Percentiles rank a stretch among this genome's conserved stretches.
phyloP scores from a whole-genome alignment of 192 early-diverging fungal species.

The Backusella psychrophila region DNA sequence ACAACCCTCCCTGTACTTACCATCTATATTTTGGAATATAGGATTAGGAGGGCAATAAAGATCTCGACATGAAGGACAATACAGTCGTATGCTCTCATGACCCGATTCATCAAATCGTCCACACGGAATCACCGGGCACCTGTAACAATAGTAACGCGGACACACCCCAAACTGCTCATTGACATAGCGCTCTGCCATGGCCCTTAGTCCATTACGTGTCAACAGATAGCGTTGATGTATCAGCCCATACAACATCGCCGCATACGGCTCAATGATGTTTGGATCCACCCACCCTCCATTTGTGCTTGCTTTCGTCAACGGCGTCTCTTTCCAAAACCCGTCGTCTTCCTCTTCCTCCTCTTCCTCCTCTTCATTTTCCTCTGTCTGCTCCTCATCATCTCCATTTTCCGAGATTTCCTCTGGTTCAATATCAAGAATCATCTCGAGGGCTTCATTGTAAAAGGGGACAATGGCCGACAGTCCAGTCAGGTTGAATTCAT shows the following conservation, averaged over 20 bases:
- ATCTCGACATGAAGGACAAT: constrained; percentile 77
- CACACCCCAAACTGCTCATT: constrained; percentile 74
- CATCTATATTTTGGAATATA: constrained; percentile 66
- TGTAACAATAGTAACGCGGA: constrained; percentile 67
- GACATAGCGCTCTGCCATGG: constrained; percentile 81
- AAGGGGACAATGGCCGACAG: constrained; percentile 78
- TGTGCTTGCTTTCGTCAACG: background rate
- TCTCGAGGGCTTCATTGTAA: constrained; percentile 92
- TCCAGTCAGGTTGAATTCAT: constrained; percentile 98
- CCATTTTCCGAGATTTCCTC: constrained; percentile 23
- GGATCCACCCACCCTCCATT: constrained; percentile 6
- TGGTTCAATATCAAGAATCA: constrained; percentile 87
- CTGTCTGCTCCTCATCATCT: constrained; percentile 25
- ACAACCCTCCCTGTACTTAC: constrained; percentile 28
- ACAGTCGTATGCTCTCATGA: constrained; percentile 71
- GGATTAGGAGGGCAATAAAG: constrained; percentile 70
- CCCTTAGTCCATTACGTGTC: constrained; percentile 79
- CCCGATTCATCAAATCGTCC: constrained; percentile 69
- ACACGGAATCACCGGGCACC: constrained; percentile 61
- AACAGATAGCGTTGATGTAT: constrained; percentile 93
- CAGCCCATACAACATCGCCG: constrained; percentile 88
- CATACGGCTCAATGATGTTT: constrained; percentile 67
- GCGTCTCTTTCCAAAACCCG: constrained; percentile 28
- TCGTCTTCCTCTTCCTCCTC: constrained; percentile 9
- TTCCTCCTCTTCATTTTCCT: background rate